Evolutionary conservation across 139 green algal species (phyloP).

Genomic region (Chlamydomonas sp.): DNA sequence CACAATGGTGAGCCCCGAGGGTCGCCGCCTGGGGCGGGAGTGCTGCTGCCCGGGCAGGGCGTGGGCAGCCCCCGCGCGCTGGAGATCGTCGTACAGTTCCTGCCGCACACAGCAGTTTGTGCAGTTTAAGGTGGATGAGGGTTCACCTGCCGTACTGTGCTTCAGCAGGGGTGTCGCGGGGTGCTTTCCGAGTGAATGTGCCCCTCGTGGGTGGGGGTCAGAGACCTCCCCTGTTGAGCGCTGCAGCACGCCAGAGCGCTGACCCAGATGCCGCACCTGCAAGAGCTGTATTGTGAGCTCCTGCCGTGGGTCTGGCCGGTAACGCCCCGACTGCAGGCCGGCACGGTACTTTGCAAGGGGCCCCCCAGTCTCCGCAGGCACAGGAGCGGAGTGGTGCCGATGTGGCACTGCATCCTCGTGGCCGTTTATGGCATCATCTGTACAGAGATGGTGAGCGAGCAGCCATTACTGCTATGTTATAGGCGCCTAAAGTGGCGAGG

Average conservation of each 20-base stretch:
- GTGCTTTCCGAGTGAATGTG: neutral
- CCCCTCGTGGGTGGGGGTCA: neutral
- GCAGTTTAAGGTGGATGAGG: no score
- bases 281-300: slow-evolving; percentile 72
- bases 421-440: neutral
- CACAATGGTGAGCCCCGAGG: slow-evolving; percentile 57
- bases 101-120: slow-evolving; percentile 32
- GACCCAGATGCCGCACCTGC: slow-evolving; percentile 47
- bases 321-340: slow-evolving; percentile 50
- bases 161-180: neutral
- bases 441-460: no score
- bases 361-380: slow-evolving; percentile 42
- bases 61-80: neutral
- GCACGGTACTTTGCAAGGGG: slow-evolving; percentile 64
- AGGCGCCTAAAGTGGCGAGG: no score
- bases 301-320: slow-evolving; percentile 80
- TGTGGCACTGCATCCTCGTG: neutral
- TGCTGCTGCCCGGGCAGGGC: neutral
- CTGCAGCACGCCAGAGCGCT: neutral
- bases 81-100: slow-evolving; percentile 64
- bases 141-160: no score
- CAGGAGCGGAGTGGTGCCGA: neutral
- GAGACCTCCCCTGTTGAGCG: neutral
- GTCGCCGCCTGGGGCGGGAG: neutral
- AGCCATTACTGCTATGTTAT: no score